A percentile compares a stretch with the other conserved stretches of the same genome.
phyloP scores from a whole-genome alignment of 2,329 filamentous ascomycete genomes.

The Exophiala xenobiotica region DNA sequence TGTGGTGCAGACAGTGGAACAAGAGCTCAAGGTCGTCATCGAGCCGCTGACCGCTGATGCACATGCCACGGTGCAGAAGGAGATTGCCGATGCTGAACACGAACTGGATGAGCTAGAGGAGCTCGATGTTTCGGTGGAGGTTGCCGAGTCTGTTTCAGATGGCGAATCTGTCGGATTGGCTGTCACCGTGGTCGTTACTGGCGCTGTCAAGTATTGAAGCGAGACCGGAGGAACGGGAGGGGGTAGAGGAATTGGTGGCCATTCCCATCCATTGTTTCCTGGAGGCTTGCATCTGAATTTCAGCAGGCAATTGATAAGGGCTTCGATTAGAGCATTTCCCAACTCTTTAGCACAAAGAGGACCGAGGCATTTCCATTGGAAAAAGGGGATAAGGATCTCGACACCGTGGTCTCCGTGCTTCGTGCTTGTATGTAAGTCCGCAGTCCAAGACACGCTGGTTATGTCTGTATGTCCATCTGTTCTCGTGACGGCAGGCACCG shows the following conservation, averaged over 20 bases:
- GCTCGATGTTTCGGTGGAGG: background rate
- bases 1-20: constrained; percentile 2
- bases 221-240: background rate
- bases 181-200: background rate
- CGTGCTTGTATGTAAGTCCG: background rate
- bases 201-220: no score
- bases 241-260: constrained; percentile 5
- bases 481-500: background rate
- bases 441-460: background rate
- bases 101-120: background rate
- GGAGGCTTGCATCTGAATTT: background rate
- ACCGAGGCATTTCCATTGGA: constrained; percentile 8
- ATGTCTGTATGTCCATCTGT: background rate
- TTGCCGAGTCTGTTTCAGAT: background rate
- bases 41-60: background rate
- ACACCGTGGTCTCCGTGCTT: constrained; percentile 1
- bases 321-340: no score
- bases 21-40: background rate
- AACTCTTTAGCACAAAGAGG: constrained; percentile 6
- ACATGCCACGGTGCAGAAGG: constrained; percentile 4
- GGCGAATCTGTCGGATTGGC: background rate
- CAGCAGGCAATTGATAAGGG: constrained; percentile 5
- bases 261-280: constrained; percentile 1
- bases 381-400: constrained; percentile 6
- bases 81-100: background rate